Base-by-base conservation (phyloP, 2,329 filamentous ascomycete genomes). In the Epichloe sp. region DNA sequence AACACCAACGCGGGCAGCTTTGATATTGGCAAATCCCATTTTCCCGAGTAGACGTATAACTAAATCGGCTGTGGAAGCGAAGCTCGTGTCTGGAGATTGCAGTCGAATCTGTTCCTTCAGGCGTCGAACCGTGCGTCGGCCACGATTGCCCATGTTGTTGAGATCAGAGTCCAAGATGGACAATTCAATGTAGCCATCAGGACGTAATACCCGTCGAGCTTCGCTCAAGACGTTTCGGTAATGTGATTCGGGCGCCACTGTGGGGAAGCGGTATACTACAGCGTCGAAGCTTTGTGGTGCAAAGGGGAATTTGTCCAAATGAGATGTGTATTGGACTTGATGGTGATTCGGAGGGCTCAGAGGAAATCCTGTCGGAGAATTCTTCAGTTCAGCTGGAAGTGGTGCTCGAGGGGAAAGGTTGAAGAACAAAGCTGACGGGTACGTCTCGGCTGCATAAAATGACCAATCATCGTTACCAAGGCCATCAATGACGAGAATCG, bases 381-480 rank as follows among this genome's bases (percentile, higher is more conserved):
- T 68, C 44, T 66, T 68, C 35, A 70, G 62, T 14, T 75, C 72
- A n/a, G 67, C 59, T 0, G 71, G 70, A n/a, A 75, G 59, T 41
- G 75, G 75, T 40, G 75, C 71, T 31, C 77, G 70, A 7, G 80
- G 80, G 0, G 80, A 83, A 23, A 91, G 73, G 61, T 90, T 88
- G 70, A 87, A 91, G 55, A 93, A 84, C 2, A 80, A 83, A 0
- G 83, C 83, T 0, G 75, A 74, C 0, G 85, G 83, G 56, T 91
- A 91, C 1, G 85, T 88, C 61, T 90, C 80, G 6, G 87, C 85
- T 19, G 86, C 86, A 58, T 89, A 91, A n/a, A 52, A 54, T 10
- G 86, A 90, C 87, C 87, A 93, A 62, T 93, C 87, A 57, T 85
- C 82, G 60, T 89, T 90, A n/a, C 87, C 87, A 34, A 93, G 80